Evolutionary conservation across 768 basidiomycete species (phyloP), one percentile per base, ranked within the genome.

Genomic region (Lactarius vividus): DNA sequence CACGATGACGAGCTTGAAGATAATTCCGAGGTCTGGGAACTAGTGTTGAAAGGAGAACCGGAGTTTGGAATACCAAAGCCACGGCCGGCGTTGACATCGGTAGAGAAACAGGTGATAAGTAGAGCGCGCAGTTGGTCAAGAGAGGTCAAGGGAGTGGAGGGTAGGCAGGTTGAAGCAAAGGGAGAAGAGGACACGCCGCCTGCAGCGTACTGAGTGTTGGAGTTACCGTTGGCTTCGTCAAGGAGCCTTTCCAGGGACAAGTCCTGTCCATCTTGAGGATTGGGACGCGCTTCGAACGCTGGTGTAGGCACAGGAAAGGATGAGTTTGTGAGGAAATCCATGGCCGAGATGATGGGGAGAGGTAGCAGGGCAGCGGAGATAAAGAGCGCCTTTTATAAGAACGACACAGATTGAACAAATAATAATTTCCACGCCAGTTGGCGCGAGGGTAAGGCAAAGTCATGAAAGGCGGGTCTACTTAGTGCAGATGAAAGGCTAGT

Each of bases 171-270:
- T 7, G 31, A 53, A 44, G 56, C 44, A 58, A 66, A n/a, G 23
- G 61, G 40, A 46, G 56, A 40, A 37, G 49, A 37, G 26, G 1
- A 4, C 40, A n/a, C 40, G 61, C 65, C 58, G 61, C 65, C 65
- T n/a, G 65, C 65, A 63, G 61, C 57, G 52, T 54, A 20, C 31
- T 28, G 56, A 31, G 49, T n/a, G 40, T 26, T 23, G 31, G 7
- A 2, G 31, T 18, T 18, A 23, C 16, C 4, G 26, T 66, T 42
- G 23, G 8, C 57, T 35, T 40, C 16, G 4, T 59, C 40, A 8
- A 61, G n/a, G 33, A 10, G 29, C 23, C 10, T 18, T 49, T 8
- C 28, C 1, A 18, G 16, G n/a, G n/a, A 53, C 56, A 49, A 29
- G 23, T 44, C 29, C 57, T 46, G 65, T 3, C 39, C 61, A 13